Base-by-base conservation (phyloP, 805 yeast genomes). In the Lachancea lanzarotensis region DNA sequence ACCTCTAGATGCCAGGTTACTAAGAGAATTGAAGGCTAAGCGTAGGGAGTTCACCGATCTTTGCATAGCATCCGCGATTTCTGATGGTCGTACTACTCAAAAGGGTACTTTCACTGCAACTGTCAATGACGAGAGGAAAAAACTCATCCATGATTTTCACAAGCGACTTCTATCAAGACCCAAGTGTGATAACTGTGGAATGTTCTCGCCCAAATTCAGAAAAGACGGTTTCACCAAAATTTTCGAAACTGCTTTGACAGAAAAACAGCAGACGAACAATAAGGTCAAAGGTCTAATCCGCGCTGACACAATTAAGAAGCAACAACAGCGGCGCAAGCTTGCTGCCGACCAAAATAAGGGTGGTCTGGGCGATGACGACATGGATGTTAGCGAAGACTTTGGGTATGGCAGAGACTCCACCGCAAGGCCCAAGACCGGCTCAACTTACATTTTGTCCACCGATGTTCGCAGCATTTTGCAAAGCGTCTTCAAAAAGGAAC, bases 221-320 rank as follows among this genome's bases (percentile, higher is more conserved):
- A 91, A 90, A 59, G 99, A 93, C 63, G 98, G 98, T 0, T 83
- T 80, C 60, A 77, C 90, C 50, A 93, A 95, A 71, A 80, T 93
- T 51, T 93, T 93, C 59, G 98, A 93, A 69, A 81, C 81, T 53
- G 80, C 95, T 5, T 74, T 95, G 54, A 75, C 75, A 40, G 96
- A 87, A 41, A 87, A 87, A 62, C 96, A 91, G 63, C 59, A 76
- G 43, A 72, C 83, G 43, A 82, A 83, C 67, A 93, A 93, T 71
- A 73, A 91, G 63, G 80, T 85, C 52, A 87, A 82, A 66, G 96
- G 96, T 42, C 66, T 81, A 43, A 65, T 69, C 41, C 81, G 95
- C 59, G 85, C 79, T 43, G 86, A 81, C 56, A 77, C 86, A 79
- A 68, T 86, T 51, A 75, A 71, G 50, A 63, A 63, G 31, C 57